A percentile compares a stretch with the other conserved stretches of the same genome.
phyloP scores from a whole-genome alignment of 2,329 filamentous ascomycete species.

The Xylariaceae sp. region DNA sequence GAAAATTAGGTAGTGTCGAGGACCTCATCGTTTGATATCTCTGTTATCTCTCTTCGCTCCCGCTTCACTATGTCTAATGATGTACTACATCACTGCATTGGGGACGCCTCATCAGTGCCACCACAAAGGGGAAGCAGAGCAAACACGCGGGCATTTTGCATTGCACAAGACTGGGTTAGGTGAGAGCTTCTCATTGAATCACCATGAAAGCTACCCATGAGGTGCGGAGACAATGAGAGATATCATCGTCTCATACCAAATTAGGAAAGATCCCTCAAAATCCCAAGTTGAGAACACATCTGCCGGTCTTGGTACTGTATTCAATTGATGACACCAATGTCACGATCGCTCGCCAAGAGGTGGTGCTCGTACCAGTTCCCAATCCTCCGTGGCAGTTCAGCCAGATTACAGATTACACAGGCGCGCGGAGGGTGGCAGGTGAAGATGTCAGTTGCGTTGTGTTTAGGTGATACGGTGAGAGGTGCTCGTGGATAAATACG shows the following conservation, averaged over 20 bases:
- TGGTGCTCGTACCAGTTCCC: conserved; percentile 7
- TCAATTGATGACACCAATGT: conserved; percentile 18
- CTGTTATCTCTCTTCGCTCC: not conserved
- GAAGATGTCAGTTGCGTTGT: conserved; percentile 14
- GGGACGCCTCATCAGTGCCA: conserved; percentile 8
- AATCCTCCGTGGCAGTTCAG: conserved; percentile 23
- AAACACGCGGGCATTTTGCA: conserved; percentile 12
- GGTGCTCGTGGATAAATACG: conserved; percentile 33
- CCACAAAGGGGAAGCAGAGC: conserved; percentile 8
- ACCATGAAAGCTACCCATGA: not conserved
- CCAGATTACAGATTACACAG: conserved; percentile 26
- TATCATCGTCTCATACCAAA: conserved; percentile 5
- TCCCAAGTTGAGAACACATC: conserved; percentile 19
- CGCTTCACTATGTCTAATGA: not conserved
- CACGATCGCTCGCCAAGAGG: conserved; percentile 28
- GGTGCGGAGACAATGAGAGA: conserved; percentile 5
- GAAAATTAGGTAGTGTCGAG: not conserved
- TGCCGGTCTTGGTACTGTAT: conserved; percentile 33
- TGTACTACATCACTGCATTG: not conserved
- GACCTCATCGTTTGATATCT: conserved; percentile 7
- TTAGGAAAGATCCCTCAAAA: not conserved
- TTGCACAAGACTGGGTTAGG: conserved; percentile 4
- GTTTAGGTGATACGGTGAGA: conserved; percentile 26
- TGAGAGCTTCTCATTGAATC: not conserved
- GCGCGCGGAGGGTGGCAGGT: conserved; percentile 2